phyloP scores from a whole-genome alignment of 2,329 filamentous ascomycete genomes.

The Neofusicoccum ribis region DNA sequence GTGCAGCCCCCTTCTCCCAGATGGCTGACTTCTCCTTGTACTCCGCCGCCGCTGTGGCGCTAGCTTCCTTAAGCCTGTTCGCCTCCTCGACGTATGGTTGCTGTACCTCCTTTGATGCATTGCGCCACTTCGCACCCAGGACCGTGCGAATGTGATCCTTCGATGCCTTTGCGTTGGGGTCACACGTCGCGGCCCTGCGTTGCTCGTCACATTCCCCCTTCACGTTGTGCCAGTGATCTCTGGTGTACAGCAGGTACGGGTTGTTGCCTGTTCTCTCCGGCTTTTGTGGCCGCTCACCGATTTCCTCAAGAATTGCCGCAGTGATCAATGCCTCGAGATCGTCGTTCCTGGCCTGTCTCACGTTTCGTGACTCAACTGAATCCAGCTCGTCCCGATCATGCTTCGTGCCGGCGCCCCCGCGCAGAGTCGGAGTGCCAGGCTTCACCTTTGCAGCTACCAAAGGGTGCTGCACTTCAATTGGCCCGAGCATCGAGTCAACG shows the following conservation, averaged over 20 bases:
- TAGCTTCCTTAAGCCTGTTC: slow-evolving; percentile 66
- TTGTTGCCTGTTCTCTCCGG: slow-evolving; percentile 76
- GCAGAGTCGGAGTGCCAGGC: slow-evolving; percentile 20
- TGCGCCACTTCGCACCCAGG: slow-evolving; percentile 89
- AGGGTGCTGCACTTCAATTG: slow-evolving; percentile 71
- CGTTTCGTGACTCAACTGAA: slow-evolving; percentile 20
- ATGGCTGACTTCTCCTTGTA: slow-evolving; percentile 63
- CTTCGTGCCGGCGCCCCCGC: slow-evolving; percentile 13
- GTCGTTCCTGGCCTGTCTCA: slow-evolving; percentile 33
- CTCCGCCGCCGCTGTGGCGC: slow-evolving; percentile 57
- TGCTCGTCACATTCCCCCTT: slow-evolving; percentile 68
- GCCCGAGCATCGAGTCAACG: slow-evolving; percentile 75
- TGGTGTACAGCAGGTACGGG: slow-evolving; percentile 87
- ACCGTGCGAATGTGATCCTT: slow-evolving; percentile 78
- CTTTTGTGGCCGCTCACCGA: slow-evolving; percentile 74
- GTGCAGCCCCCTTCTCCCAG: slow-evolving; percentile 70
- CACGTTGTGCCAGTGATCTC: slow-evolving; percentile 64
- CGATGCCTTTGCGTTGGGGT: slow-evolving; percentile 65
- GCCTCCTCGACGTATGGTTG: slow-evolving; percentile 77
- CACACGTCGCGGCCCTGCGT: slow-evolving; percentile 64
- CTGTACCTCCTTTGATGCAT: slow-evolving; percentile 67
- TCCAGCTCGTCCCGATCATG: slow-evolving; percentile 23
- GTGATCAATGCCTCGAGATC: slow-evolving; percentile 61
- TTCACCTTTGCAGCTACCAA: slow-evolving; percentile 66
- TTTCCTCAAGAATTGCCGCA: slow-evolving; percentile 55